Conservation (phyloP, 352 stramenopile species). For the Aphanomyces stellatus region DNA sequence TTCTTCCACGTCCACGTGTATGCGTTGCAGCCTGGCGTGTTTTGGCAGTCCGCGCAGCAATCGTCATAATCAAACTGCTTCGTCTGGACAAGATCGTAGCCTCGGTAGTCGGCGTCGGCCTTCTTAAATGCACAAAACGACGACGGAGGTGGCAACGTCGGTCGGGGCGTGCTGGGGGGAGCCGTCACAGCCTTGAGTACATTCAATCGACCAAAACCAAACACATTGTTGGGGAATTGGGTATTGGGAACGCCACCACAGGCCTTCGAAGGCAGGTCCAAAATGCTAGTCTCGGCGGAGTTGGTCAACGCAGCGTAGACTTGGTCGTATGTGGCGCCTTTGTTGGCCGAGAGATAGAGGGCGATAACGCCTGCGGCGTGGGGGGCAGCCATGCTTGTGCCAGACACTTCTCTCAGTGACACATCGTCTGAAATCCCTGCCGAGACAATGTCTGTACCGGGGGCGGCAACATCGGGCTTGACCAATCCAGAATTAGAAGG, state of each 20-base stretch:
- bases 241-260: no score
- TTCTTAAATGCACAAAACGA: background rate
- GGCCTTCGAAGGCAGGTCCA: no score
- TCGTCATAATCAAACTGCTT: constrained; percentile 15
- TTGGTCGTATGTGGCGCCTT: background rate
- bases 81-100: constrained; percentile 26
- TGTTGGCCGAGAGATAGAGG: background rate
- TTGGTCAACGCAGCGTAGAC: constrained; percentile 35
- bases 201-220: background rate
- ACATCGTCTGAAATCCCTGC: background rate
- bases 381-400: background rate
- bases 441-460: background rate
- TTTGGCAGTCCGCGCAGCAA: constrained; percentile 17
- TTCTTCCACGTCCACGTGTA: background rate
- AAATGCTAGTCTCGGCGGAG: no score
- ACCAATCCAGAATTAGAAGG: background rate
- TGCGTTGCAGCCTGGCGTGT: constrained; percentile 8
- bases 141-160: background rate
- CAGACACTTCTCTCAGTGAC: background rate
- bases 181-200: background rate
- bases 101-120: constrained; percentile 21
- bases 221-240: background rate
- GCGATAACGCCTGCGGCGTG: no score
- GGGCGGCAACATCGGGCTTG: background rate
- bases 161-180: background rate